Evolutionary conservation across 2,329 filamentous ascomycete genomes (phyloP).

Genomic region (Cadophora sp.): DNA sequence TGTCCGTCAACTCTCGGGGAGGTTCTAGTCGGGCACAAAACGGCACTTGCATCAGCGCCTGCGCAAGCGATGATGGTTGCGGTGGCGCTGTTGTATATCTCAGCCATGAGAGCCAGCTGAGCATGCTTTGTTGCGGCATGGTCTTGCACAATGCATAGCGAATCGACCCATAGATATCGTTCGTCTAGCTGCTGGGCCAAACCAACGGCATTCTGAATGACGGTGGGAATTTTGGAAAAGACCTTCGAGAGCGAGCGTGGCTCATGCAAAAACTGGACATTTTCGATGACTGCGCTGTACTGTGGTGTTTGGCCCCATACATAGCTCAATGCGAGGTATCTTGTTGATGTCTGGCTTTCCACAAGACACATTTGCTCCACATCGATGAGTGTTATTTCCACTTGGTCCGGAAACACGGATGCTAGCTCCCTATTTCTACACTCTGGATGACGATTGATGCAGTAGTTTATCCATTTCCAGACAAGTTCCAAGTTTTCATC

Average conservation of each 20-base stretch:
- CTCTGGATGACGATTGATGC: neutral
- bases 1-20: too few species aligned
- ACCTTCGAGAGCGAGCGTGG: neutral
- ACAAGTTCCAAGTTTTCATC: neutral
- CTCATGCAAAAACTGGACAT: neutral
- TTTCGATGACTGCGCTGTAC: neutral
- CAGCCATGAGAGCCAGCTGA: too few species aligned
- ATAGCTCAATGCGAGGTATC: neutral
- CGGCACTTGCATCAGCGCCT: too few species aligned
- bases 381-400: neutral
- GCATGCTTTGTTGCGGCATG: too few species aligned
- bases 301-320: neutral
- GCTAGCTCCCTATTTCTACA: neutral
- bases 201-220: neutral
- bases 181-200: too few species aligned
- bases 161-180: too few species aligned
- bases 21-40: too few species aligned
- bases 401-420: neutral
- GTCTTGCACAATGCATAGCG: too few species aligned
- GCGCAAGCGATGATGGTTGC: too few species aligned
- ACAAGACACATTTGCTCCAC: neutral
- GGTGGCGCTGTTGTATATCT: too few species aligned
- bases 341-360: neutral
- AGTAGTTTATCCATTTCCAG: neutral
- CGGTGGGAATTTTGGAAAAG: neutral